Base-by-base conservation (phyloP, 441 rosid species). In the Euphorbia celastroides region DNA sequence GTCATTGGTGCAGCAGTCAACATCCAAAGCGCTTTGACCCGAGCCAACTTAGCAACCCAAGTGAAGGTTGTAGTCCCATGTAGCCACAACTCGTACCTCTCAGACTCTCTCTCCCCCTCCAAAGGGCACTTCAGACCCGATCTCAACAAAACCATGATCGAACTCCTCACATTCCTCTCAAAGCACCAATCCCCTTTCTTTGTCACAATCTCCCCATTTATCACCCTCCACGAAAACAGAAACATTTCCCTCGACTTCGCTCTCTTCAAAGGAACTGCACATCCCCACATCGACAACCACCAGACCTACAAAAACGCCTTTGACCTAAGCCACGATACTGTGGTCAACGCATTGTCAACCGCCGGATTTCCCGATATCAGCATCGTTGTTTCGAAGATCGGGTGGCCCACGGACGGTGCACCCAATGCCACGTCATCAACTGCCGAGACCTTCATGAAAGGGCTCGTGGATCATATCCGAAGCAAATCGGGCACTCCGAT, bases 391-490 rank as follows among this genome's bases (percentile, higher is more conserved):
- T 79, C 88, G 16, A 80, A 77, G 81, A 88, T 92, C 67, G 98
- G 98, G 42, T 89, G 98, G 96, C 98, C 98, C 22, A 92, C 93
- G 2, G 98, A 92, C 76, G 98, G 90, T 75, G 83, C 89, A 59
- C 77, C 74, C 67, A 84, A 89, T 74, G 93, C 93, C 46, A 79
- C 88, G 30, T 64, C 90, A 41, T 65, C 76, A 12, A 46, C 75
- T 5, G 90, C 98, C 6, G 82, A 80, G 70, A 70, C 69, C 16
- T 92, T 88, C 76, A 77, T 84, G 82, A 82, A 79, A 75, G 93
- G 85, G 36, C 77, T 92, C 52, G 75, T 79, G 72, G 78, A 73
- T 60, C 96, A 84, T 76, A 75, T 92, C 67, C 83, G 51, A 58
- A 83, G 83, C 81, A 86, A 79, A 70, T 71, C 76, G 0, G 95